A percentile compares a stretch with the other conserved stretches of the same genome.
Conservation (phyloP, 768 basidiomycete genomes). For the Podaxis pistillaris region DNA sequence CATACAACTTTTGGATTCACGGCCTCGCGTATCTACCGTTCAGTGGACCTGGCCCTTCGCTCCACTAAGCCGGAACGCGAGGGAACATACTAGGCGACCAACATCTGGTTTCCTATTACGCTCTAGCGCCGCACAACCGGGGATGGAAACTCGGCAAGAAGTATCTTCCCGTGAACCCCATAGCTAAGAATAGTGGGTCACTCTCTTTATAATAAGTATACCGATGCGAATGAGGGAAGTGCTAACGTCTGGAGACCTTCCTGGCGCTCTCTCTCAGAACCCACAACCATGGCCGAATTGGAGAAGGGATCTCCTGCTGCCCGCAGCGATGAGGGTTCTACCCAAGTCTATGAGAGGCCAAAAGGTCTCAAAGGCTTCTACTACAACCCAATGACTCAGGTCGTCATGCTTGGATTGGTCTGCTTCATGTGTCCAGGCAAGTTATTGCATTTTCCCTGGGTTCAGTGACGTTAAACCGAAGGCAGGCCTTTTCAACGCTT, state of each 20-base stretch:
- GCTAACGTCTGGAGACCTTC: not conserved
- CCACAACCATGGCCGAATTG: constrained; percentile 2
- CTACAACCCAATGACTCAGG: constrained; percentile 56
- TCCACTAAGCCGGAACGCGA: no score
- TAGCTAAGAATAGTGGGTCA: not conserved
- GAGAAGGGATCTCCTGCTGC: constrained; percentile 11
- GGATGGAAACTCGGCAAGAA: no score
- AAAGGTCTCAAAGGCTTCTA: constrained; percentile 55
- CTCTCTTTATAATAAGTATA: not conserved
- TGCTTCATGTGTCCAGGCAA: constrained; percentile 63
- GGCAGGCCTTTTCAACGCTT: constrained; percentile 71
- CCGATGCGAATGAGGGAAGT: not conserved
- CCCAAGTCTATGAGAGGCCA: constrained; percentile 42
- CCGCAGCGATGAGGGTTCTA: constrained; percentile 22
- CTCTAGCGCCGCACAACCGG: no score
- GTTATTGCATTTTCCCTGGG: constrained; percentile 9
- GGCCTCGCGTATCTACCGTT: no score
- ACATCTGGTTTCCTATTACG: no score
- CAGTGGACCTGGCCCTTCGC: no score
- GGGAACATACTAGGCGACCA: no score
- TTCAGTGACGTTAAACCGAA: constrained; percentile 10
- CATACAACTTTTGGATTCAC: no score
- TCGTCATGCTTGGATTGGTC: constrained; percentile 65
- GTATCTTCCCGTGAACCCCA: not conserved
- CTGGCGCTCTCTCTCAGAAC: not conserved